Percentiles rank a stretch among this genome's conserved stretches.
Evolutionary conservation across 148 eudicot genomes (phyloP).

Genomic region (Amaranthus cruentus): DNA sequence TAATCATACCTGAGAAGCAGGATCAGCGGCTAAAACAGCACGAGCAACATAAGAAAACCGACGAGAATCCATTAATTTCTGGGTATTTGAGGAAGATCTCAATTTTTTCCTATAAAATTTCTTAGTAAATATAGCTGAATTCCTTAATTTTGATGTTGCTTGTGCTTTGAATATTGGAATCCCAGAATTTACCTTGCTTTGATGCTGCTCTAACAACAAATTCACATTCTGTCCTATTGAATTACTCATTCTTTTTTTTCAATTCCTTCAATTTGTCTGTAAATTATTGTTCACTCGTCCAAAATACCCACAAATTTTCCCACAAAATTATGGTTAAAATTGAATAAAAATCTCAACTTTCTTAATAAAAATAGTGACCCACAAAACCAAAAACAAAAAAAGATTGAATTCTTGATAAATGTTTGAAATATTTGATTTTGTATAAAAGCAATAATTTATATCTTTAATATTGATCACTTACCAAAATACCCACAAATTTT

Average conservation of each 20-base stretch:
- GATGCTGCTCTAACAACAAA: slow-evolving; percentile 43
- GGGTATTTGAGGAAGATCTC: slow-evolving; percentile 24
- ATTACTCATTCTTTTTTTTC: slow-evolving; percentile 53
- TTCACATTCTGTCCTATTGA: slow-evolving; percentile 51
- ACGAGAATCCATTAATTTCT: slow-evolving; percentile 34
- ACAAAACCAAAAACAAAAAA: background rate
- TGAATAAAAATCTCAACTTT: too few relatives aligned
- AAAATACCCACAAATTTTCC: background rate
- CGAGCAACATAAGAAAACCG: slow-evolving; percentile 36
- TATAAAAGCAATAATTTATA: background rate
- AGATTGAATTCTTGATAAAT: slow-evolving; percentile 1
- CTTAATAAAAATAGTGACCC: too few relatives aligned
- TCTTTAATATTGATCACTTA: background rate
- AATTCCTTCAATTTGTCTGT: background rate
- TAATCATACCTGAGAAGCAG: slow-evolving; percentile 45
- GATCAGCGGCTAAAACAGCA: slow-evolving; percentile 60
- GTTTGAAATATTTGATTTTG: background rate
- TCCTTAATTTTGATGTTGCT: slow-evolving; percentile 41
- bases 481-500: background rate
- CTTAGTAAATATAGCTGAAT: slow-evolving; percentile 38
- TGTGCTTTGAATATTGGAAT: slow-evolving; percentile 46
- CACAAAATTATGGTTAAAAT: too few relatives aligned
- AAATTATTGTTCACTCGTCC: background rate
- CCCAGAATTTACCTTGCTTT: slow-evolving; percentile 46
- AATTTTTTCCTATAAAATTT: slow-evolving; percentile 40